These are phyloP conservation scores for Cercospora sp. DNA, from an alignment of 2,329 filamentous ascomycete species.

Conservation along the genomic window DNA sequence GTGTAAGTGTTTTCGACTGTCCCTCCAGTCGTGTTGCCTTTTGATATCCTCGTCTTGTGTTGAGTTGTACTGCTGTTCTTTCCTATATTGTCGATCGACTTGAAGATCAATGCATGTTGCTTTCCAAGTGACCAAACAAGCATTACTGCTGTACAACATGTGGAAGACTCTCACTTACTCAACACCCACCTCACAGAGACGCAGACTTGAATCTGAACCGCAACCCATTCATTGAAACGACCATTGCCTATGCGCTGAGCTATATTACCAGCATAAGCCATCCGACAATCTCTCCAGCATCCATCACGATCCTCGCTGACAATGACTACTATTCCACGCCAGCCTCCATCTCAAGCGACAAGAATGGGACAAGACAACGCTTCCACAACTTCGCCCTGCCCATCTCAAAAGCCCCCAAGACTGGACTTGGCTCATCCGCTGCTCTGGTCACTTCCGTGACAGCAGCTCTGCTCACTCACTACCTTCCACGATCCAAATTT, in stretches of 20 bases:
- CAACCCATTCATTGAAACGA: slow-evolving; percentile 92
- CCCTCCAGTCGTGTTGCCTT: not conserved
- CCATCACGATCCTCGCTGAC: slow-evolving; percentile 86
- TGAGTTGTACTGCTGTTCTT: not conserved
- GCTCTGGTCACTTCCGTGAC: slow-evolving; percentile 88
- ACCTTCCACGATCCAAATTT: slow-evolving; percentile 60
- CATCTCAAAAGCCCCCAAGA: slow-evolving; percentile 83
- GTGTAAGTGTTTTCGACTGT: slow-evolving; percentile 58
- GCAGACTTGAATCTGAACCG: slow-evolving; percentile 49
- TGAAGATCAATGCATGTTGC: slow-evolving; percentile 2
- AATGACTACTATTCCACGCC: slow-evolving; percentile 93
- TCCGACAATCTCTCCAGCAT: slow-evolving; percentile 63
- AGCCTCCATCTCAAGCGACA: slow-evolving; percentile 35
- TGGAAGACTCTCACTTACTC: slow-evolving; percentile 25
- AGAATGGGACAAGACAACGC: slow-evolving; percentile 41
- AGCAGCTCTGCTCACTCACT: slow-evolving; percentile 73
- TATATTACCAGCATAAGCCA: slow-evolving; percentile 63
- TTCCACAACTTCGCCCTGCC: slow-evolving; percentile 79
- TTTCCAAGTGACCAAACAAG: not conserved
- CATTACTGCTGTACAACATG: not conserved
- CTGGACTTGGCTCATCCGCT: slow-evolving; percentile 89
- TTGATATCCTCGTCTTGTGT: not conserved
- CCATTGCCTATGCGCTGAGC: slow-evolving; percentile 81
- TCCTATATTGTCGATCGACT: slow-evolving; percentile 3
- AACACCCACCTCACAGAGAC: slow-evolving; percentile 32